Evolutionary conservation across 306 rosid species (phyloP), one percentile per base, ranked within the genome.

Genomic region (Sechiopsis laciniata): DNA sequence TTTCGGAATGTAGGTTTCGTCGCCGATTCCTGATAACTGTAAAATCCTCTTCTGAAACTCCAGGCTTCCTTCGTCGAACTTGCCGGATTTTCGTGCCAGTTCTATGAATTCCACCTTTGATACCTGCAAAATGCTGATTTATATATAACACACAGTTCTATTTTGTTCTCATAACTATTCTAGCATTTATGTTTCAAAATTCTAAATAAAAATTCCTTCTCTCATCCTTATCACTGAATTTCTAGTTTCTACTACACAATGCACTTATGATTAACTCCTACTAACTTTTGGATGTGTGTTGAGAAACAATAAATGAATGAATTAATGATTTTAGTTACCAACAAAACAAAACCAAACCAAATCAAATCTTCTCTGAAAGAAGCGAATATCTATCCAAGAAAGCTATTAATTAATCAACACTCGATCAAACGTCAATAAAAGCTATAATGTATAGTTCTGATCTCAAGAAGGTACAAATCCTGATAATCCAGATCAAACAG

Each of bases 21-120:
- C 92, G 1, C 99, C 99, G n/a, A 95, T 72, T 7, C 99, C 99
- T 4, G 99, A 89, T 10, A 96, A 88, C 74, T 86, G 71, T 2
- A 95, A 52, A 24, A 88, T 91, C 59, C 88, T 79, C 73, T 78
- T 83, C 54, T 95, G 96, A 65, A 95, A 95, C 55, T 80, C 84
- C 0, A 95, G 76, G 78, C 86, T 85, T 9, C 12, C 88, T 73
- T 91, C 95, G 26, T 91, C 90, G 48, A 86, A 95, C 73, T 95
- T 95, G 19, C 93, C 95, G 1, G 99, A 95, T 80, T 86, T 80
- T 57, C 90, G 76, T 26, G 96, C 95, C 10, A 81, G 75, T 73
- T 87, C 99, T 15, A 95, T 83, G 78, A 89, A 86, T 58, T 91
- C 84, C 55, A 85, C 88, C 77, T 82, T 88, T 1, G 99, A 77